phyloP scores from a whole-genome alignment of 2,329 filamentous ascomycete genomes.

The Cordyceps cicadae region DNA sequence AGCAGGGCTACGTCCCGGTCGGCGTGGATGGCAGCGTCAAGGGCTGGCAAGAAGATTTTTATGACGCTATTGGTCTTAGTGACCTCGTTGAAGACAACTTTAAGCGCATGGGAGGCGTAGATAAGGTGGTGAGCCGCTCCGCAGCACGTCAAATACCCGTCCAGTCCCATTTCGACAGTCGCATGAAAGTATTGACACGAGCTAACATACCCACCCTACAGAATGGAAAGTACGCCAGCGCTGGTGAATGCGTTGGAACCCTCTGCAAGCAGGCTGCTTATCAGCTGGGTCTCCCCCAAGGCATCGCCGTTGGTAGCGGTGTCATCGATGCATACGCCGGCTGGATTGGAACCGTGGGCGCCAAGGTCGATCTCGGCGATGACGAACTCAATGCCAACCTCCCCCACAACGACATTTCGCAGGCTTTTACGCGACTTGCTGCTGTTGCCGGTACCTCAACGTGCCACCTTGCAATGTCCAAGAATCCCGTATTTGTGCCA shows the following conservation, averaged over 20 bases:
- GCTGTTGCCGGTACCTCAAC: conserved; percentile 95
- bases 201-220: conserved; percentile 29
- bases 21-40: conserved; percentile 95
- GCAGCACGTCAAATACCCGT: conserved; percentile 2
- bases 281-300: conserved; percentile 75
- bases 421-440: conserved; percentile 86
- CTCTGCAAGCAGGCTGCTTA: conserved; percentile 74
- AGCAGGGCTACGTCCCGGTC: conserved; percentile 94
- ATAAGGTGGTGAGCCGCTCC: conserved; percentile 76
- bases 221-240: conserved; percentile 88
- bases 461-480: conserved; percentile 93
- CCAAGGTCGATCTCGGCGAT: conserved; percentile 69
- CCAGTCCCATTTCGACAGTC: neutral
- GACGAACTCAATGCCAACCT: conserved; percentile 59
- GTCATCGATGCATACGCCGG: conserved; percentile 98
- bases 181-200: neutral
- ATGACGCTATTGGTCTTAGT: conserved; percentile 74
- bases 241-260: conserved; percentile 80
- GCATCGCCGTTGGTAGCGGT: conserved; percentile 88
- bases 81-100: conserved; percentile 82
- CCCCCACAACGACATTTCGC: conserved; percentile 76
- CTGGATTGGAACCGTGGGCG: conserved; percentile 98
- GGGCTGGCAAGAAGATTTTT: conserved; percentile 96
- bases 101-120: conserved; percentile 85
- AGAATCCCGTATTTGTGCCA: conserved; percentile 83